Evolutionary conservation across 192 early-diverging fungal species (phyloP).

Genomic region (Coemansia sp.): DNA sequence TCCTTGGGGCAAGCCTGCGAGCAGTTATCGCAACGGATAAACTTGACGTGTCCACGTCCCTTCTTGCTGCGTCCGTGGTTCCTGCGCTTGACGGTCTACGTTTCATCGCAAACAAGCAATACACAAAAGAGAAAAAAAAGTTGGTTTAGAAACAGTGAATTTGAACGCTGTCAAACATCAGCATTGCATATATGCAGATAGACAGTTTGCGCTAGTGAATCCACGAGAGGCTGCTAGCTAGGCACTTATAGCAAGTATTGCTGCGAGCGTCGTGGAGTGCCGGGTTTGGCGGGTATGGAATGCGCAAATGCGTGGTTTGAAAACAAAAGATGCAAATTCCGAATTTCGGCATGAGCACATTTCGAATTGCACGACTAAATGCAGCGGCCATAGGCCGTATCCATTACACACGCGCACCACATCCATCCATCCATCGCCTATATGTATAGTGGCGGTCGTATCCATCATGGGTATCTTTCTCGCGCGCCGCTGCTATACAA

Average conservation of each 20-base stretch:
- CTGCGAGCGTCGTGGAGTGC: background rate
- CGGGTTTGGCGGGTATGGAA: background rate
- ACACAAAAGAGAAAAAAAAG: background rate
- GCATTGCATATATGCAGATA: background rate
- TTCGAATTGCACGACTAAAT: background rate
- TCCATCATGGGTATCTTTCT: conserved; percentile 5
- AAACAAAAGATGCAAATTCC: background rate
- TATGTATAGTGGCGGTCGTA: background rate
- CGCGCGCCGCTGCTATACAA: conserved; percentile 5
- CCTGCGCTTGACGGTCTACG: conserved; percentile 96
- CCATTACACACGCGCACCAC: background rate
- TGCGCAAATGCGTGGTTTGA: background rate
- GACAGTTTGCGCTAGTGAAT: background rate
- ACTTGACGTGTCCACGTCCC: conserved; percentile 97
- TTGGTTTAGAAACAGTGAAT: background rate
- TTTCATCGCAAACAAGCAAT: conserved; percentile 5
- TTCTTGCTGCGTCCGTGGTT: conserved; percentile 99
- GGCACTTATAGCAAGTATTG: background rate
- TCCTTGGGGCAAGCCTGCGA: conserved; percentile 97
- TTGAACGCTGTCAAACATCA: background rate
- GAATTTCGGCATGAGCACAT: background rate
- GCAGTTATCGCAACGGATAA: conserved; percentile 99
- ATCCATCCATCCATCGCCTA: conserved; percentile 7
- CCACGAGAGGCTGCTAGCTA: background rate
- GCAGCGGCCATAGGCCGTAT: background rate